These are phyloP conservation scores for Phanerodontia chrysosporium DNA, from an alignment of 768 basidiomycete species.

Conservation along the genomic window DNA sequence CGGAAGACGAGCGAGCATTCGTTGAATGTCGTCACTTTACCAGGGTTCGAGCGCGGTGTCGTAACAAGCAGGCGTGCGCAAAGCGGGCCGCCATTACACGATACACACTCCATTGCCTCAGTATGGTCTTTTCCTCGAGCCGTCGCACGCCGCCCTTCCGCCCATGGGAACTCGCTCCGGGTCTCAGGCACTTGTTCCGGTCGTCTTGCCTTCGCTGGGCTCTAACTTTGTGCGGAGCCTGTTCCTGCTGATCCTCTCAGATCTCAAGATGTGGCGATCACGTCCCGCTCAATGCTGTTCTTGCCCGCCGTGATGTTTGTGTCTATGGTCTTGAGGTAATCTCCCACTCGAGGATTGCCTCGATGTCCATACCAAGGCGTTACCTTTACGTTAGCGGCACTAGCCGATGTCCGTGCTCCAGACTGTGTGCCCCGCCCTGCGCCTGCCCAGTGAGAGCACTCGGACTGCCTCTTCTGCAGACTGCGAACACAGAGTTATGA, in stretches of 20 bases:
- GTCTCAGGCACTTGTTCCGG: background rate
- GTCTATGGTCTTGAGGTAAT: background rate
- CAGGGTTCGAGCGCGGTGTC: background rate
- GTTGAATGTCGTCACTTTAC: conserved; percentile 10
- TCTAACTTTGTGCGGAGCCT: background rate
- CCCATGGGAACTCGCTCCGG: background rate
- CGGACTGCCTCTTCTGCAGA: background rate
- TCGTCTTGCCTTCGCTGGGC: background rate
- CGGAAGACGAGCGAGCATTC: background rate
- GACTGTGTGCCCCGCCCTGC: background rate
- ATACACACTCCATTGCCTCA: conserved; percentile 7
- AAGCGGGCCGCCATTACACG: background rate
- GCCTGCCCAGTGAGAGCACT: background rate
- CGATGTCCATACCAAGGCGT: background rate
- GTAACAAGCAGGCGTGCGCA: conserved; percentile 1
- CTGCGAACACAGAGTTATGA: background rate
- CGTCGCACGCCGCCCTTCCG: background rate
- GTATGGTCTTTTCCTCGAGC: background rate
- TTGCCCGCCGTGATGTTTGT: background rate
- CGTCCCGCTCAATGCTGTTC: background rate
- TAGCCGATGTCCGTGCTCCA: background rate
- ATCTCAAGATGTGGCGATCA: conserved; percentile 6
- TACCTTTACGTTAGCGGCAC: background rate
- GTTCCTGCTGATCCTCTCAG: background rate
- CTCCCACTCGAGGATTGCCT: background rate